Percentiles rank a stretch among this genome's conserved stretches.
phyloP scores from a whole-genome alignment of 2,329 filamentous ascomycete species.

The Nothophoma quercina region DNA sequence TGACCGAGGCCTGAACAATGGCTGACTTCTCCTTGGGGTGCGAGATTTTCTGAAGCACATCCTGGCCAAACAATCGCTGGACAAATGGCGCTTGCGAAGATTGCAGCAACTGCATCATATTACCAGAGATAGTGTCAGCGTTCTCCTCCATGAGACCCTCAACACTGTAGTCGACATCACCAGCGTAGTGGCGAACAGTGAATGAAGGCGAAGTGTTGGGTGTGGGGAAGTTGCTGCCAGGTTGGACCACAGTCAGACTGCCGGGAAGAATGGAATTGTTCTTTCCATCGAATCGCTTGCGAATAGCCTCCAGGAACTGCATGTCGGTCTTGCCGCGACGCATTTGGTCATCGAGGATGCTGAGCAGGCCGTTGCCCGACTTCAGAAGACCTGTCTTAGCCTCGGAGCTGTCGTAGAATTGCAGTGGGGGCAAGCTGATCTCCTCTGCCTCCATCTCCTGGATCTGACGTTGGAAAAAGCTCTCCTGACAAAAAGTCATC shows the following conservation, averaged over 20 bases:
- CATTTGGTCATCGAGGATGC: slow-evolving; percentile 95
- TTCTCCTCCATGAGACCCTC: slow-evolving; percentile 92
- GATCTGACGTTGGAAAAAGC: slow-evolving; percentile 94
- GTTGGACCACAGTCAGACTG: slow-evolving; percentile 75
- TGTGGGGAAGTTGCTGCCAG: slow-evolving; percentile 88
- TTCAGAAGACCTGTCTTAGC: slow-evolving; percentile 92
- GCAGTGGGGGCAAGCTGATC: slow-evolving; percentile 86
- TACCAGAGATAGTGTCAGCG: slow-evolving; percentile 92
- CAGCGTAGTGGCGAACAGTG: slow-evolving; percentile 93
- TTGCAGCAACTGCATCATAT: slow-evolving; percentile 92
- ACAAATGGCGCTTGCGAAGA: slow-evolving; percentile 90
- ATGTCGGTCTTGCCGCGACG: slow-evolving; percentile 85
- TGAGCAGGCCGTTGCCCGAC: slow-evolving; percentile 87
- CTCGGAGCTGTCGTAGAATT: slow-evolving; percentile 97
- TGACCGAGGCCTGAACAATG: slow-evolving; percentile 95
- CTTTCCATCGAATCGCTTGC: slow-evolving; percentile 93
- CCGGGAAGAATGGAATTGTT: slow-evolving; percentile 87
- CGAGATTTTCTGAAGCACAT: slow-evolving; percentile 89
- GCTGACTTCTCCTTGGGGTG: slow-evolving; percentile 90
- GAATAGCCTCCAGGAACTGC: slow-evolving; percentile 88
- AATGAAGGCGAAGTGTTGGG: slow-evolving; percentile 83
- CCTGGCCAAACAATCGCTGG: slow-evolving; percentile 90
- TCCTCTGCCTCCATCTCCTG: slow-evolving; percentile 95
- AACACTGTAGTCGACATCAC: slow-evolving; percentile 92
- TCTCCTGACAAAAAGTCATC: slow-evolving; percentile 92